Evolutionary conservation across 352 stramenopile genomes (phyloP), one percentile per base, ranked within the genome.

Genomic region (Globisporangium yorkense): DNA sequence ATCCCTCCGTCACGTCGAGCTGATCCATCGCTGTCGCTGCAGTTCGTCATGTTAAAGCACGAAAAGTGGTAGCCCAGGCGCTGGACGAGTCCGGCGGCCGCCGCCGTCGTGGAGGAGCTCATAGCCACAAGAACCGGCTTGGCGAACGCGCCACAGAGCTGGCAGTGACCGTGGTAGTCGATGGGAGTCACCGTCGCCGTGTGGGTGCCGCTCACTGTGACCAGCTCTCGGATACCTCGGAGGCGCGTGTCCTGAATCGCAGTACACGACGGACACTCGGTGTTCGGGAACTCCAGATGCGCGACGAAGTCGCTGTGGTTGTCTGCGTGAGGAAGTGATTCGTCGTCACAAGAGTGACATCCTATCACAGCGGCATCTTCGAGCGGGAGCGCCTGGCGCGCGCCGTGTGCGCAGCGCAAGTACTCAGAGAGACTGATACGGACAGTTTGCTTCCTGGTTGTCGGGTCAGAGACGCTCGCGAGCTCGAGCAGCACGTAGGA

Each of bases 401-500:
- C 57, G 7, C 51, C 47, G 43, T 68, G 49, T 5, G 15, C 1
- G 45, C 78, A 88, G 9, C 66, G 71, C 33, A 88, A 41, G 27
- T 77, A 81, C 6, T 81, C 63, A 0, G 74, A 84, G 0, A 86
- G 46, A 5, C 63, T 62, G 39, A 86, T 76, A 5, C 61, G 65
- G 16, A 84, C 24, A 7, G 66, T 74, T 24, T 84, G 72, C 6
- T 62, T 73, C 16, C 43, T 47, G 8, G 13, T 20, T n/a, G 45
- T 47, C 10, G 20, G 12, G 16, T 51, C 54, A 1, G 61, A 41
- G 8, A 75, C 21, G 29, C 56, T 57, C 27, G 63, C 68, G 20
- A 84, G 27, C 53, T 86, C 71, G 29, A 88, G 54, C 1, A 83
- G 50, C 48, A 88, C 65, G 10, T 80, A 68, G 2, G 73, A 59